These are phyloP conservation scores for Coprinellus micaceus DNA, from an alignment of 768 basidiomycete genomes.

Conservation along the genomic window DNA sequence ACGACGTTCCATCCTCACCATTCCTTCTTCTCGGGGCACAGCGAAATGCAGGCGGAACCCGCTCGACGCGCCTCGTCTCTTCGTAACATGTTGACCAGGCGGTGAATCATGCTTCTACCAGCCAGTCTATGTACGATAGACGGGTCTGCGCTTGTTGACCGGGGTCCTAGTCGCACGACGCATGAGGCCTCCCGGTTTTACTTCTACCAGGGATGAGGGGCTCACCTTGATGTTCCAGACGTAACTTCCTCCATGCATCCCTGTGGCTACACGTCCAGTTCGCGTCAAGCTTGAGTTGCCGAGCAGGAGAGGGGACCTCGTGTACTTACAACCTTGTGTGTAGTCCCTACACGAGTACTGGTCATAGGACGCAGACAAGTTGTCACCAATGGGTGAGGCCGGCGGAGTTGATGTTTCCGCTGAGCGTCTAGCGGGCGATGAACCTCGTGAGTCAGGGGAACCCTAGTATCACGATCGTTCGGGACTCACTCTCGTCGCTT, in stretches of 20 bases:
- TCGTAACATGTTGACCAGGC: not conserved
- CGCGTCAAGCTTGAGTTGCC: not conserved
- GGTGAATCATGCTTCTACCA: not conserved
- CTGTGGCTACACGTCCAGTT: not conserved
- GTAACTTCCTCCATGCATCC: not conserved
- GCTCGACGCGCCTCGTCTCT: conserved; percentile 1
- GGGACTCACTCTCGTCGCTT: not conserved
- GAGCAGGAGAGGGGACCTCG: not conserved
- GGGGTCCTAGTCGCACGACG: not conserved
- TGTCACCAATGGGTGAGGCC: not conserved
- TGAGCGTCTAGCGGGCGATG: not conserved
- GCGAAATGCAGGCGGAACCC: not conserved
- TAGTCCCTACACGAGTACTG: not conserved
- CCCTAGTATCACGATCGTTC: not conserved
- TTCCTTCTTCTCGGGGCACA: not conserved
- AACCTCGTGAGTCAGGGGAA: not conserved
- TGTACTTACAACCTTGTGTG: not conserved
- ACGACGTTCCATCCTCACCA: not conserved
- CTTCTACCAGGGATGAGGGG: not conserved
- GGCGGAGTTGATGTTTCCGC: not conserved
- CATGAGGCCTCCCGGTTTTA: not conserved
- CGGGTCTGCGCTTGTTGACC: conserved; percentile 1
- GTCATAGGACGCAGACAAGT: not conserved
- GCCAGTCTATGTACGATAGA: conserved; percentile 4
- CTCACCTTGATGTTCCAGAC: conserved; percentile 1